A percentile compares a stretch with the other conserved stretches of the same genome.
Evolutionary conservation across 1,139 yeast genomes (phyloP).

Genomic region (Spathaspora sp.): DNA sequence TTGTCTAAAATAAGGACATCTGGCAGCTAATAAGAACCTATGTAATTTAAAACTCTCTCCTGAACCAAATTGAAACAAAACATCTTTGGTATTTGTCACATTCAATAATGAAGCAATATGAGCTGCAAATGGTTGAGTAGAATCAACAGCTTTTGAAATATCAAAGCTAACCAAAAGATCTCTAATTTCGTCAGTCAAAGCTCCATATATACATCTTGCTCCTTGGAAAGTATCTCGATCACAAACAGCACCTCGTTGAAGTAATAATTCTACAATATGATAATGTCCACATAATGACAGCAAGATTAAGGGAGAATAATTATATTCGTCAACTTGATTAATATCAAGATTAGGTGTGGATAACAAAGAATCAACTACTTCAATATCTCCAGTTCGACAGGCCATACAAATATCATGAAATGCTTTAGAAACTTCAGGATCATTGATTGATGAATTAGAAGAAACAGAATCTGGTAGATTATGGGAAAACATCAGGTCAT

Average conservation of each 20-base stretch:
- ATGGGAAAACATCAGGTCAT: not conserved
- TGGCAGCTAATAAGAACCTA: slow-evolving; percentile 41
- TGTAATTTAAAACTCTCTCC: slow-evolving; percentile 26
- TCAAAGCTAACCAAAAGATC: slow-evolving; percentile 59
- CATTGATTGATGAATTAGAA: slow-evolving; percentile 1
- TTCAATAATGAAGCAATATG: slow-evolving; percentile 56
- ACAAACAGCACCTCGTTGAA: slow-evolving; percentile 68
- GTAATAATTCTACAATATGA: slow-evolving; percentile 55
- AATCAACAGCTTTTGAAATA: slow-evolving; percentile 66
- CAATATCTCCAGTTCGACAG: slow-evolving; percentile 68
- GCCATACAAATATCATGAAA: slow-evolving; percentile 58
- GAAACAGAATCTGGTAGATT: not conserved
- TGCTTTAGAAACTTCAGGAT: slow-evolving; percentile 14
- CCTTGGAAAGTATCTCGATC: slow-evolving; percentile 82
- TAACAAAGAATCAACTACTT: slow-evolving; percentile 57
- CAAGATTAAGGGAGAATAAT: slow-evolving; percentile 69
- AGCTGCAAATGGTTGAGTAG: slow-evolving; percentile 72
- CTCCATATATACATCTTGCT: slow-evolving; percentile 77
- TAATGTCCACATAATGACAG: slow-evolving; percentile 78
- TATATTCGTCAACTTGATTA: slow-evolving; percentile 69
- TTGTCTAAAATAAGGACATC: slow-evolving; percentile 30
- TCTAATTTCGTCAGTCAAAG: slow-evolving; percentile 65
- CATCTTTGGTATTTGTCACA: slow-evolving; percentile 34
- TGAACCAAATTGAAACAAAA: slow-evolving; percentile 27
- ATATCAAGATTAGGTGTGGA: slow-evolving; percentile 53